A percentile compares a stretch with the other conserved stretches of the same genome.
Evolutionary conservation across 2,329 filamentous ascomycete genomes (phyloP).

Genomic region (Stagonosporopsis tanaceti): DNA sequence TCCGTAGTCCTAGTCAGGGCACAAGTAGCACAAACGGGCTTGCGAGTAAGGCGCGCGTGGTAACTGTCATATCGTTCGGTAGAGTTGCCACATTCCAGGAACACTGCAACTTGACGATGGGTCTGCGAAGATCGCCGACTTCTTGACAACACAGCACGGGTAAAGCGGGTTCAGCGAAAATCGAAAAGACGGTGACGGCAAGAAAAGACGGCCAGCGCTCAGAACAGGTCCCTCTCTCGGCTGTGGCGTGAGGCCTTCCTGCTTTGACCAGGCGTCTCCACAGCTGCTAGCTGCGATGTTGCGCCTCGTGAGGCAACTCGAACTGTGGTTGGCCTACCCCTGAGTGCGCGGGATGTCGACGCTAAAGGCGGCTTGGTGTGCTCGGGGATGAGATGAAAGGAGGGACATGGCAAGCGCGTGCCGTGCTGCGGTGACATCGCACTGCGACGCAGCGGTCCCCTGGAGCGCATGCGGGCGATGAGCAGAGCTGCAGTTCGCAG

Average conservation of each 20-base stretch:
- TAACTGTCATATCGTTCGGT: slow-evolving; percentile 4
- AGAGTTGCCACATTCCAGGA: slow-evolving; percentile 17
- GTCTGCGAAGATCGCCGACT: slow-evolving; percentile 16
- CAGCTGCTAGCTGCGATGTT: slow-evolving; percentile 7
- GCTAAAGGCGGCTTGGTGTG: slow-evolving; percentile 14
- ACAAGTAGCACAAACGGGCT: not conserved
- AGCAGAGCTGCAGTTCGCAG: slow-evolving; percentile 1
- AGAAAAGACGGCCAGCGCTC: slow-evolving; percentile 14
- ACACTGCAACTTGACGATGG: slow-evolving; percentile 3
- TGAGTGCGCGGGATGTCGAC: slow-evolving; percentile 16
- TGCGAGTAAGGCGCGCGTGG: slow-evolving; percentile 3
- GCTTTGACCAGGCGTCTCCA: slow-evolving; percentile 15
- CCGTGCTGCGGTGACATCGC: slow-evolving; percentile 26
- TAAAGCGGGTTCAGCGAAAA: slow-evolving; percentile 21
- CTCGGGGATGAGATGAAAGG: slow-evolving; percentile 32
- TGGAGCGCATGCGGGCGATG: slow-evolving; percentile 3
- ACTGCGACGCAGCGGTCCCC: slow-evolving; percentile 15
- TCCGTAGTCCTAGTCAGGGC: slow-evolving; percentile 6
- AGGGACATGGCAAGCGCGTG: slow-evolving; percentile 25
- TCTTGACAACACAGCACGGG: slow-evolving; percentile 15
- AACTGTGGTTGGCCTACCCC: slow-evolving; percentile 20
- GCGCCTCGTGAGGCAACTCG: slow-evolving; percentile 15
- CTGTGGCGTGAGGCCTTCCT: slow-evolving; percentile 21
- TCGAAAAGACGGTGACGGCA: slow-evolving; percentile 22
- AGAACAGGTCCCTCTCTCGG: slow-evolving; percentile 16